Conservation (phyloP, 345 rosid genomes). For the Hibiscus mutabilis region DNA sequence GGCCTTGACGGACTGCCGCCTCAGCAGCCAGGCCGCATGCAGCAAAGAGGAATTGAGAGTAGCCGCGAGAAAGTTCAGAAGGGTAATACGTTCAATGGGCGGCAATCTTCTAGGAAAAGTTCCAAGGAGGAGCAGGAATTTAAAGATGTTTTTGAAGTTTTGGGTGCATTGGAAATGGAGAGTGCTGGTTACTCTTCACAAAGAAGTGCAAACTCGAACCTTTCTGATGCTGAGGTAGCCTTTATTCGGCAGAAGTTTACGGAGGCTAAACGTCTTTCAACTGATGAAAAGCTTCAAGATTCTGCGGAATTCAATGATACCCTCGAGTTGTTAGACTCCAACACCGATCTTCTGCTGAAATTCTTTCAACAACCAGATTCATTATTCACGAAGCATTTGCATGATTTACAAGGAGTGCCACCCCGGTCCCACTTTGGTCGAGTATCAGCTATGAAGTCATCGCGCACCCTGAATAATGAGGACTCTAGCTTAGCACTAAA, state of each 20-base stretch:
- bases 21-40: slow-evolving; percentile 42
- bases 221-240: slow-evolving; percentile 61
- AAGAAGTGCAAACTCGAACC: slow-evolving; percentile 28
- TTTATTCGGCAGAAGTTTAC: slow-evolving; percentile 67
- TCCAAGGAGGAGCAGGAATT: slow-evolving; percentile 81
- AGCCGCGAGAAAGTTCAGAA: slow-evolving; percentile 32
- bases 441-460: slow-evolving; percentile 31
- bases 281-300: slow-evolving; percentile 64
- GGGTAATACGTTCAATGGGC: slow-evolving; percentile 34
- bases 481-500: slow-evolving; percentile 23
- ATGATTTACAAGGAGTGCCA: slow-evolving; percentile 46
- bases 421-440: slow-evolving; percentile 40
- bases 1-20: slow-evolving; percentile 87
- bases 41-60: slow-evolving; percentile 36
- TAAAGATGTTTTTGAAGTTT: slow-evolving; percentile 94
- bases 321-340: slow-evolving; percentile 74
- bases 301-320: slow-evolving; percentile 76
- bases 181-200: slow-evolving; percentile 27
- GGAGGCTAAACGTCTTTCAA: slow-evolving; percentile 77
- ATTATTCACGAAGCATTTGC: slow-evolving; percentile 70
- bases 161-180: slow-evolving; percentile 49
- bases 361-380: slow-evolving; percentile 91
- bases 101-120: slow-evolving; percentile 55
- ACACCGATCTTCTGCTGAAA: slow-evolving; percentile 69
- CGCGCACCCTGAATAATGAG: slow-evolving; percentile 27